Evolutionary conservation across 225 moss, liverwort and hornwort genomes (phyloP).

Genomic region (Straminergon stramineum): DNA sequence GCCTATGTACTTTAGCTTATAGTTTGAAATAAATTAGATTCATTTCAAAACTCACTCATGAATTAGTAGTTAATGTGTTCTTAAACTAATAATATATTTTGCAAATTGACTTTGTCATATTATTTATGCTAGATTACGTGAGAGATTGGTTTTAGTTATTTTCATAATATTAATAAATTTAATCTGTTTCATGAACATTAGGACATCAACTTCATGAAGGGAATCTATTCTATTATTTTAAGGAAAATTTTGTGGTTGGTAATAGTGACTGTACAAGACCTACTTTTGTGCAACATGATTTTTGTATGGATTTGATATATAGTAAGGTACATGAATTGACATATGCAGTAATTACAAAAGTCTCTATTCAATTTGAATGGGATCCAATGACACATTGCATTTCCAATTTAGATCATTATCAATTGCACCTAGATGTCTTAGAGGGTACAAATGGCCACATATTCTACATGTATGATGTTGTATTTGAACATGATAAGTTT

Average conservation of each 20-base stretch:
- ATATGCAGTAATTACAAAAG: fast-evolving
- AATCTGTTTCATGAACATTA: neutral
- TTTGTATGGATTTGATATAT: neutral
- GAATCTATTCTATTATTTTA: neutral
- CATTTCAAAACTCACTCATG: neutral
- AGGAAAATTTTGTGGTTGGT: neutral
- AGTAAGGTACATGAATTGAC: neutral
- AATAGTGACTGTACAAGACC: neutral
- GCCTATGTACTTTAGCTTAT: neutral
- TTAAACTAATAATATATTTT: neutral
- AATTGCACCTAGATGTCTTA: neutral
- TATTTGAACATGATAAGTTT: no score
- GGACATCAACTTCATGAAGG: neutral
- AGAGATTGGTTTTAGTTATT: neutral
- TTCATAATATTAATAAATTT: neutral
- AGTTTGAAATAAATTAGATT: neutral
- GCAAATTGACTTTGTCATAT: neutral
- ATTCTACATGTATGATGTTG: neutral
- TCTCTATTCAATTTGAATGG: neutral
- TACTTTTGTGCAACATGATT: neutral
- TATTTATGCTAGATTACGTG: neutral
- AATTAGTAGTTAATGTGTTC: neutral
- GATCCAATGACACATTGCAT: neutral
- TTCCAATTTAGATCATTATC: neutral
- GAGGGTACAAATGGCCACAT: neutral